Evolutionary conservation across 495 filamentous ascomycete genomes (phyloP), one percentile per base, ranked within the genome.

Genomic region (Tuber magnatum): DNA sequence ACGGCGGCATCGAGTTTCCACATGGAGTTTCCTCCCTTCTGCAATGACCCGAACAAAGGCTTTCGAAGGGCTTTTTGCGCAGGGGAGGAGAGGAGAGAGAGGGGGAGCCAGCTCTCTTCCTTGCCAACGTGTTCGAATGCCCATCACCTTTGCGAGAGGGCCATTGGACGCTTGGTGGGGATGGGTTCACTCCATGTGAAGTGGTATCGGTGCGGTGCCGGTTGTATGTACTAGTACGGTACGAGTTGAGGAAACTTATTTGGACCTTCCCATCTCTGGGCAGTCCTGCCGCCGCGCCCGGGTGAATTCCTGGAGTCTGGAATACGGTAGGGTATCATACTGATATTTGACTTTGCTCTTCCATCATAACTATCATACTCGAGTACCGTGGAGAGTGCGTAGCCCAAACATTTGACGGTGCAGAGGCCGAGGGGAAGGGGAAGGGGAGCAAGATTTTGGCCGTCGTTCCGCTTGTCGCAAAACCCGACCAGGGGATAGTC

Each of bases 401-500:
- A 40, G 69, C 76, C 76, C 71, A 40, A 76, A 78, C 72, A 68
- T 51, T 71, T 69, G 71, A 61, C 70, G 35, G 44, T 20, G 39
- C 72, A 42, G 65, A 51, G 71, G 77, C 72, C 72, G 77, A 72
- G 71, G 28, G 48, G 39, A 7, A 40, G 39, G 39, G 48, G 48
- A 22, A 28, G 22, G n/a, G 51, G 2, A 48, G 51, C 6, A 56
- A 18, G 56, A 8, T 10, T 35, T 16, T 65, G 14, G 56, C 16
- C 7, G 56, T 35, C 56, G 28, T 35, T 35, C n/a, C 14, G 28
- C 28, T 35, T 18, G 12, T 65, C 56, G 56, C 32, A 65, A 65
- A 35, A 7, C 56, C 56, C 8, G 8, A 56, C 51, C 24, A 3
- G 51, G 24, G 48, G 48, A 9, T 9, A 2, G 2, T 22, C 6